A percentile compares a stretch with the other conserved stretches of the same genome.
These are phyloP conservation scores for Sporothrix pseudoabietina DNA, from an alignment of 2,329 filamentous ascomycete species.

Conservation along the genomic window DNA sequence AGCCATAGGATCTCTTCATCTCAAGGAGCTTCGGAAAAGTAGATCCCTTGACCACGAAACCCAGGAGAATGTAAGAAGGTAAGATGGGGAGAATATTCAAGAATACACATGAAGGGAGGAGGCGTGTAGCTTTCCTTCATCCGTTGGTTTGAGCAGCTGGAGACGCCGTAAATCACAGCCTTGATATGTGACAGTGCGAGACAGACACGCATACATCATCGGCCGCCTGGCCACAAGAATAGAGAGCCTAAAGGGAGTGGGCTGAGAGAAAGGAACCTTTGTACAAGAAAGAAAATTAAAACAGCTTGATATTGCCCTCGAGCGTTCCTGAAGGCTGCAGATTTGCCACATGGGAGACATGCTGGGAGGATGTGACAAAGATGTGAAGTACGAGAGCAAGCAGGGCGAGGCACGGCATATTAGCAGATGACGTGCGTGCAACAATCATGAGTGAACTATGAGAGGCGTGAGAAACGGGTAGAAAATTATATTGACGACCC, in stretches of 20 bases:
- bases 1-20: neutral
- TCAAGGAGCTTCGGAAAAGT: neutral
- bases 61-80: neutral
- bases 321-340: constrained; percentile 17
- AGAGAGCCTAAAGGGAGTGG: neutral
- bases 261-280: too few relatives aligned
- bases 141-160: neutral
- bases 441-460: neutral
- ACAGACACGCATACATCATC: neutral
- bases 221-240: neutral
- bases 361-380: neutral
- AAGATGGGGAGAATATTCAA: neutral
- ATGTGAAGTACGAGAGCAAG: neutral
- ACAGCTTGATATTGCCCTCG: constrained; percentile 8
- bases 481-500: neutral
- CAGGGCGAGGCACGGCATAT: neutral
- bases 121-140: neutral
- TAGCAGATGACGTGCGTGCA: neutral
- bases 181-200: neutral
- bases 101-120: neutral
- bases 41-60: too few relatives aligned
- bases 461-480: neutral
- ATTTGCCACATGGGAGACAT: constrained; percentile 1
- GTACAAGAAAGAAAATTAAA: neutral
- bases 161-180: neutral